These are phyloP conservation scores for Peronospora destructor DNA, from an alignment of 352 stramenopile genomes.

Conservation along the genomic window DNA sequence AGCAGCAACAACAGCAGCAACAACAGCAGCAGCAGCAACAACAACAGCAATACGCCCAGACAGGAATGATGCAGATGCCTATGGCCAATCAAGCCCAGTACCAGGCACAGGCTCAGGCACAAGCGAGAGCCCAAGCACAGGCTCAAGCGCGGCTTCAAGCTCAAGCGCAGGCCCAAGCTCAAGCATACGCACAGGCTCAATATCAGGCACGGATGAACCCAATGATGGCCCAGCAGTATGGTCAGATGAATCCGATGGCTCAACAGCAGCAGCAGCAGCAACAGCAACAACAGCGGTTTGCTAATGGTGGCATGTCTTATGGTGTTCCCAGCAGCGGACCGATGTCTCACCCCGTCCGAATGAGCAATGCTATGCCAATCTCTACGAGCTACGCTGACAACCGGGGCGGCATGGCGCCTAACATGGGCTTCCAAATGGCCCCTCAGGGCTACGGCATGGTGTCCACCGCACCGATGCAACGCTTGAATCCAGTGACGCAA, in stretches of 20 bases:
- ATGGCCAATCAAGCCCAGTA: constrained; percentile 30
- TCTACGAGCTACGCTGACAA: constrained; percentile 32
- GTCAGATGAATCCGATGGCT: constrained; percentile 31
- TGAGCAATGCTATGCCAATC: constrained; percentile 30
- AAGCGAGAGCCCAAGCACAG: constrained; percentile 20
- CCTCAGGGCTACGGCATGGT: constrained; percentile 54
- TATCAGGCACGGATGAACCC: constrained; percentile 59
- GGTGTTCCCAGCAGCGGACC: constrained; percentile 19
- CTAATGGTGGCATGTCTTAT: constrained; percentile 34
- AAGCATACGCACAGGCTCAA: constrained; percentile 40
- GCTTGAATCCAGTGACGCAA: constrained; percentile 29
- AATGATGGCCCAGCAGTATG: constrained; percentile 37
- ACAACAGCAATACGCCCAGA: constrained; percentile 27
- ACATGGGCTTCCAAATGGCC: constrained; percentile 39
- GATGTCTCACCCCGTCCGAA: constrained; percentile 23
- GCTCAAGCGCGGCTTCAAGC: constrained; percentile 25
- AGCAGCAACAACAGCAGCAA: constrained; percentile 1
- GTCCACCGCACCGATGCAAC: constrained; percentile 28
- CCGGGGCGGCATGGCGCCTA: constrained; percentile 23
- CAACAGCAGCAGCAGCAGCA: constrained; percentile 26
- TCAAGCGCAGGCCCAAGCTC: constrained; percentile 13
- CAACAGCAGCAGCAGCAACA: constrained; percentile 14
- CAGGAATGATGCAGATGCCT: constrained; percentile 33
- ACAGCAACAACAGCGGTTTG: constrained; percentile 40
- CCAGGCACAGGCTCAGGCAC: constrained; percentile 21